Evolutionary conservation across 176 grass and related monocot species (phyloP).

Genomic region (Carex myosuroides): DNA sequence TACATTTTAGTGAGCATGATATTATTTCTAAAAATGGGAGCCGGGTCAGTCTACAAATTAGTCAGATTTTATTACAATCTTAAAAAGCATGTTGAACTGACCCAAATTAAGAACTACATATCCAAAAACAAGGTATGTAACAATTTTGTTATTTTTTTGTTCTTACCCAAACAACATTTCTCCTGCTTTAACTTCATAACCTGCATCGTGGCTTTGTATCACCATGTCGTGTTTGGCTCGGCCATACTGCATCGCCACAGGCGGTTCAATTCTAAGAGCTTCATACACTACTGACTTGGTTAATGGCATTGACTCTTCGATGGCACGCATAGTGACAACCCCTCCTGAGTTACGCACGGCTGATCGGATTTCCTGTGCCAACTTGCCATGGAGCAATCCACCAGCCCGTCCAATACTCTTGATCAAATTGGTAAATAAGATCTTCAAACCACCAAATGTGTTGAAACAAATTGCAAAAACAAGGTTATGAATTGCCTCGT

Average conservation of each 20-base stretch:
- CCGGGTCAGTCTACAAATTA: neutral
- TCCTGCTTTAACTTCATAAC: conserved; percentile 71
- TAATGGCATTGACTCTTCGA: conserved; percentile 82
- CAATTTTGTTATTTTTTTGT: neutral
- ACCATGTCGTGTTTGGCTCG: conserved; percentile 89
- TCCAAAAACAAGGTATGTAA: neutral
- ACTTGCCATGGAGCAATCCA: conserved; percentile 42
- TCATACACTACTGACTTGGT: conserved; percentile 90
- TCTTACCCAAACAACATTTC: conserved; percentile 82
- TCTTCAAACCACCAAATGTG: conserved; percentile 80
- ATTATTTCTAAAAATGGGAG: neutral
- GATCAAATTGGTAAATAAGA: conserved; percentile 61
- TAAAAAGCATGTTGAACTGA: neutral
- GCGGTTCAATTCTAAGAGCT: conserved; percentile 83
- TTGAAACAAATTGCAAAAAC: conserved; percentile 99
- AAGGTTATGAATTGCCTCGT: conserved; percentile 89
- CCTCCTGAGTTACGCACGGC: conserved; percentile 46
- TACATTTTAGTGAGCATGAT: neutral
- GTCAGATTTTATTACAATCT: neutral
- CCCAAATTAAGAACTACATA: neutral
- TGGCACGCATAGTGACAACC: conserved; percentile 45
- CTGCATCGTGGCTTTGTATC: conserved; percentile 87
- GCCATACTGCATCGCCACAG: conserved; percentile 91
- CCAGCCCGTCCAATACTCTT: conserved; percentile 91
- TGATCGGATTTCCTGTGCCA: conserved; percentile 68